Base-by-base conservation (phyloP, 139 green algal species). In the Micromonas commoda region DNA sequence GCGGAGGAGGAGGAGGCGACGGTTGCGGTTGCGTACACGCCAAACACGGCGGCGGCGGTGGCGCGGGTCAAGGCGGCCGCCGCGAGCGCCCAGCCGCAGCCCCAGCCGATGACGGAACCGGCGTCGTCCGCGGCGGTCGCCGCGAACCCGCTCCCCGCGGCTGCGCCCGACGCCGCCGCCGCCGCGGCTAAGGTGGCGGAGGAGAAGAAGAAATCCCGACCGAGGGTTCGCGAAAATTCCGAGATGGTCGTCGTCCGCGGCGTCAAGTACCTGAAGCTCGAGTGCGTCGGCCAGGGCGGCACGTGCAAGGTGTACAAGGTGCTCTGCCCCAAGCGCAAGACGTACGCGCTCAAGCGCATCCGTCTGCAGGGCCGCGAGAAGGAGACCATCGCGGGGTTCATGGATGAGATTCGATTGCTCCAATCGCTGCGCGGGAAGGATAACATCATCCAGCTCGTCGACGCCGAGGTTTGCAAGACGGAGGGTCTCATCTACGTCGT, bases 401-500 rank as follows among this genome's bases (percentile, higher is more conserved):
- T 96, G 26, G 93, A 98, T 70, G 94, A 98, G 85, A 96, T 98
- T 64, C 86, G 80, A 6, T 86, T 98, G 77, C 89, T 98, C 57
- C 86, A 91, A 76, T 75, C 83, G 38, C 86, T 98, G 71, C 66
- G 83, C 2, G 88, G 90, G 68, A 87, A 90, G 37, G 78, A 86
- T 64, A 95, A 97, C 87, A 98, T 98, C 86, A 95, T 98, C 80
- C 93, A 97, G 84, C 89, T 98, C 19, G 80, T 98, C 9, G 92
- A 97, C 71, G 87, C 87, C 1, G 88, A 96, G 84, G 89, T 93
- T 31, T 87, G 92, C 45, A 68, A 70, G 19, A 78, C 77, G 13
- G 86, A 92, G 69, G 85, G 86, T 4, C 74, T 95, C 24, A 96
- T 98, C 68, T 97, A 94, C 82, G 90, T 98, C 89, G 90, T 98